These are phyloP conservation scores for Boletus rufocinnamomeus DNA, from an alignment of 768 basidiomycete species.

Conservation along the genomic window DNA sequence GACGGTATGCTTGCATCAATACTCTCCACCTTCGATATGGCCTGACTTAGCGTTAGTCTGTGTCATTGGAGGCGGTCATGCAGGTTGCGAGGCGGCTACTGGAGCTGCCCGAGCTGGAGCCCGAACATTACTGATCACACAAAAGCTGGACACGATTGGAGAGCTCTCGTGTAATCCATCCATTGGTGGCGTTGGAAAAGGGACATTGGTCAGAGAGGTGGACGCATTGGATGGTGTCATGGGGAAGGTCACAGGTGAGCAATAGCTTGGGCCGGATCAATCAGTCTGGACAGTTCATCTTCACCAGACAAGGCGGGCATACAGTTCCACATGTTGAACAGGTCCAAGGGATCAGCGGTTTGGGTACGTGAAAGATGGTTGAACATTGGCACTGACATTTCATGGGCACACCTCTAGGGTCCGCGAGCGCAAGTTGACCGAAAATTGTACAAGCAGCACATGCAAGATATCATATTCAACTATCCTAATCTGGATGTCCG, in stretches of 20 bases:
- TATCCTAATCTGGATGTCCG: constrained; percentile 72
- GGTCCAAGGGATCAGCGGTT: constrained; percentile 84
- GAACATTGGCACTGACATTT: neutral
- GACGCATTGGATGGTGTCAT: constrained; percentile 90
- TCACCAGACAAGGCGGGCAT: constrained; percentile 79
- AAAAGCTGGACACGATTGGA: constrained; percentile 78
- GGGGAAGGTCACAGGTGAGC: constrained; percentile 76
- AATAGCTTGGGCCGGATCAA: neutral
- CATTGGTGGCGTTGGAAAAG: constrained; percentile 91
- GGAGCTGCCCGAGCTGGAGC: constrained; percentile 85
- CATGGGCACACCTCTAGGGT: constrained; percentile 50
- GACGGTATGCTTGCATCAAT: constrained; percentile 23
- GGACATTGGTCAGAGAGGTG: constrained; percentile 86
- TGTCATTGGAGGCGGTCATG: constrained; percentile 90
- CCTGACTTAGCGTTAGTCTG: constrained; percentile 59
- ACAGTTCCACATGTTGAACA: constrained; percentile 84
- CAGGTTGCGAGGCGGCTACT: constrained; percentile 89
- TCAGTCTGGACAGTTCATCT: neutral
- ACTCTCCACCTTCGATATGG: constrained; percentile 27
- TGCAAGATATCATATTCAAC: constrained; percentile 67
- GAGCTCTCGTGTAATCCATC: constrained; percentile 90
- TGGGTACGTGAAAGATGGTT: constrained; percentile 60
- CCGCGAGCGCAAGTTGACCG: constrained; percentile 89
- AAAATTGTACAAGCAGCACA: constrained; percentile 77
- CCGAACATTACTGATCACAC: constrained; percentile 77